A percentile compares a stretch with the other conserved stretches of the same genome.
Conservation (phyloP, 257 asterid species). For the Mitragyna speciosa region DNA sequence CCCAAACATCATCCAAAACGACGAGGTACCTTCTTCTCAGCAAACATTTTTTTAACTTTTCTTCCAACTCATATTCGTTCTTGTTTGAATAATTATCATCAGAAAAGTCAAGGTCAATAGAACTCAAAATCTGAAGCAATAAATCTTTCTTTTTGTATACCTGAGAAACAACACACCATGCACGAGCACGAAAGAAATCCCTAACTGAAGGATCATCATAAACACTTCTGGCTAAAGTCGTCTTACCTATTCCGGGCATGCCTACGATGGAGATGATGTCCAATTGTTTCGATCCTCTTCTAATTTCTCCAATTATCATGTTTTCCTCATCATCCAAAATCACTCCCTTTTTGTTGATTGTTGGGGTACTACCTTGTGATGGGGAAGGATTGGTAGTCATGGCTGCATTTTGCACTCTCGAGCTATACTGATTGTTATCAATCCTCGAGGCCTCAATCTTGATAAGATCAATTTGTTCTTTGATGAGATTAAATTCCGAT, state of each 20-base stretch:
- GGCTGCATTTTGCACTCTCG: too few relatives aligned
- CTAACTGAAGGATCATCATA: background rate
- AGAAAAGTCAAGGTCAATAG: too few relatives aligned
- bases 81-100: too few relatives aligned
- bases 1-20: background rate
- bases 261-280: constrained; percentile 2
- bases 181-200: background rate
- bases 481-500: too few relatives aligned
- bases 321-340: background rate
- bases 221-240: constrained; percentile 1
- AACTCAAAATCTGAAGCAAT: too few relatives aligned
- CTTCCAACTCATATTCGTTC: background rate
- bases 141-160: background rate
- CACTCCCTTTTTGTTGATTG: background rate
- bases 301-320: background rate
- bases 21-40: too few relatives aligned
- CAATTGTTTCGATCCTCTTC: background rate
- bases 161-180: background rate
- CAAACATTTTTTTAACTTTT: background rate
- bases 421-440: too few relatives aligned
- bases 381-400: too few relatives aligned
- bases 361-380: background rate
- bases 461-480: too few relatives aligned
- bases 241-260: constrained; percentile 15
- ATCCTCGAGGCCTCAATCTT: too few relatives aligned